Base-by-base conservation (phyloP, 208 protist species). In the Paratrypanosoma confusum region DNA sequence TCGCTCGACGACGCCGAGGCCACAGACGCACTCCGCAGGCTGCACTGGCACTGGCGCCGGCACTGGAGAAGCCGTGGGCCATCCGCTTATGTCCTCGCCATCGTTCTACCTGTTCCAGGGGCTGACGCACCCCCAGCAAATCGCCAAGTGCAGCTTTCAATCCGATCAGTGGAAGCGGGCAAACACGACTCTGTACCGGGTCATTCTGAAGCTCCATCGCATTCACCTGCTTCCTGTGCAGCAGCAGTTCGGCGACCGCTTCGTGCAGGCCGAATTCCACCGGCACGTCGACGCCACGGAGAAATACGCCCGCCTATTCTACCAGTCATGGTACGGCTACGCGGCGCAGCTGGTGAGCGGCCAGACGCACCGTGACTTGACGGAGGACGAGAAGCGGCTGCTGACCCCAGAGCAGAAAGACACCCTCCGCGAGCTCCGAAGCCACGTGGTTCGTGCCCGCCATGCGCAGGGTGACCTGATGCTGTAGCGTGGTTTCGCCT, bases 321-420 rank as follows among this genome's bases (percentile, higher is more conserved):
- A 93, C 49, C 47, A 65, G 20, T 80, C 67, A 36, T 93, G 84
- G 84, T 88, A 87, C 47, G 58, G 70, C 11, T 93, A 93, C 54
- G 72, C 85, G 29, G 48, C 79, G 45, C 75, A 90, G 47, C 64
- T 93, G 33, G 60, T 65, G 25, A 71, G 60, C 0, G 84, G 80
- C 10, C 60, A 81, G 24, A 90, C 81, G 10, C 56, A 62, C 11
- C 67, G 75, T 3, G 74, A 83, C 16, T 51, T 93, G 54, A 87
- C 68, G 17, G 65, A 71, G 48, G 57, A 80, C 41, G 84, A 93
- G 56, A 42, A 57, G 27, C 69, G 61, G 3, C 50, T 74, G 26
- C 50, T 93, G 20, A 78, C 73, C 5, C 65, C 71, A 16, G 81
- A 86, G 46, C 84, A 93, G 46, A 83, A 81, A 44, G 67, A 76